Conservation (phyloP, 1,284 basidiomycete species). For the Peniophora sp. region DNA sequence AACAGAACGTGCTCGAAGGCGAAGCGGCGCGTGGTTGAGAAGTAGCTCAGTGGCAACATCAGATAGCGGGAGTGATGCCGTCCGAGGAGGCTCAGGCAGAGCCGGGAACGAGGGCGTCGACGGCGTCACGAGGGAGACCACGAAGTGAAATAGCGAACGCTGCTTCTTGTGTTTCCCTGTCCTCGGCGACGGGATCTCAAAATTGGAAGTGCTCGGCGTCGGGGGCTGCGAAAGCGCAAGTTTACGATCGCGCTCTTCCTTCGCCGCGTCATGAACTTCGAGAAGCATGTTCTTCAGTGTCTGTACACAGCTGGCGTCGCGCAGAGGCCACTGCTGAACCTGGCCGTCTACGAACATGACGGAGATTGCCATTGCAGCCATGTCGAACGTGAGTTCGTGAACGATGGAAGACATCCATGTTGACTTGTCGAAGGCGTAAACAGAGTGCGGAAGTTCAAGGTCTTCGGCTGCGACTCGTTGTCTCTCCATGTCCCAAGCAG, state of each 20-base stretch:
- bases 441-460: conserved; percentile 45
- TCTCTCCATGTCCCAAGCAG: conserved; percentile 50
- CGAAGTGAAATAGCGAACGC: conserved; percentile 52
- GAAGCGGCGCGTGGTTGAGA: conserved; percentile 25
- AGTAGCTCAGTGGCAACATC: conserved; percentile 9
- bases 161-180: conserved; percentile 45
- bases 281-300: conserved; percentile 41
- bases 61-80: conserved; percentile 16
- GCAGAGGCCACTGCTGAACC: conserved; percentile 39
- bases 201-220: conserved; percentile 13
- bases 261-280: conserved; percentile 42
- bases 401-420: conserved; percentile 49
- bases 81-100: conserved; percentile 15
- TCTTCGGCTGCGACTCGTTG: conserved; percentile 42
- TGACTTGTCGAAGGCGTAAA: conserved; percentile 61
- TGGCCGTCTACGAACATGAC: conserved; percentile 53
- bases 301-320: conserved; percentile 27
- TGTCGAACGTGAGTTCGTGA: conserved; percentile 52
- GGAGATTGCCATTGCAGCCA: conserved; percentile 33
- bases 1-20: conserved; percentile 63
- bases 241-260: conserved; percentile 27
- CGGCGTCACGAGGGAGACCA: conserved; percentile 29
- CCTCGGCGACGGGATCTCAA: neutral
- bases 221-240: conserved; percentile 7
- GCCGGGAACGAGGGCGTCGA: conserved; percentile 15